Evolutionary conservation across 1,284 basidiomycete species (phyloP).

Genomic region (Sanghuangporus baumii): DNA sequence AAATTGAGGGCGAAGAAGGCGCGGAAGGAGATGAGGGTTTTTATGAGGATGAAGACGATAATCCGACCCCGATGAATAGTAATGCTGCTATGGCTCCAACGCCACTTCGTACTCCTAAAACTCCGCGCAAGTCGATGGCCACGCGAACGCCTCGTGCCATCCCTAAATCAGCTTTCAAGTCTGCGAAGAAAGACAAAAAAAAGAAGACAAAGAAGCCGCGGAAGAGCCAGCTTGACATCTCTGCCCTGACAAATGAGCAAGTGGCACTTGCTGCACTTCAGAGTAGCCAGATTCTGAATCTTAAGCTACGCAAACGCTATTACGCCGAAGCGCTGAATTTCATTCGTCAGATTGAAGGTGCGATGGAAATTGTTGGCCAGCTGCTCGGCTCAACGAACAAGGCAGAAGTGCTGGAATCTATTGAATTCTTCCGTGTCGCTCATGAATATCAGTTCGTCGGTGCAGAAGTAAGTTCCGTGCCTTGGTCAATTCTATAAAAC

Average conservation of each 20-base stretch:
- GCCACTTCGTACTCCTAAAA: constrained; percentile 19
- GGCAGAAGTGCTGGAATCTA: constrained; percentile 90
- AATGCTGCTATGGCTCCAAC: constrained; percentile 4
- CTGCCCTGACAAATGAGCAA: constrained; percentile 61
- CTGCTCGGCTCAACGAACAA: constrained; percentile 90
- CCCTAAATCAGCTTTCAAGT: constrained; percentile 19
- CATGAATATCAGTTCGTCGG: constrained; percentile 80
- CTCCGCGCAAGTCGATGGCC: constrained; percentile 13
- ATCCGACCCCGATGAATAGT: constrained; percentile 24
- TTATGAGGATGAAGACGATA: constrained; percentile 31
- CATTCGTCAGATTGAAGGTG: constrained; percentile 76
- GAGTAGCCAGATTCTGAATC: constrained; percentile 57
- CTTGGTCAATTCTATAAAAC: background rate
- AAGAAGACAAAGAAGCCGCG: constrained; percentile 51
- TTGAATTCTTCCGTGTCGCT: constrained; percentile 90
- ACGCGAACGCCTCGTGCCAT: constrained; percentile 18
- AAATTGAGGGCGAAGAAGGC: constrained; percentile 31
- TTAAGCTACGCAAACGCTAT: constrained; percentile 84
- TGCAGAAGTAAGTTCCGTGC: constrained; percentile 52
- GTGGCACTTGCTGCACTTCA: constrained; percentile 61
- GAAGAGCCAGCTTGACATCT: constrained; percentile 64
- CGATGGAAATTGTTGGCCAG: constrained; percentile 71
- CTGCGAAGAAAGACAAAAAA: constrained; percentile 32
- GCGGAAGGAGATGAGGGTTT: constrained; percentile 31
- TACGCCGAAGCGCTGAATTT: constrained; percentile 85